Conservation (phyloP, 1,284 basidiomycete genomes). For the Coniophora puteana region DNA sequence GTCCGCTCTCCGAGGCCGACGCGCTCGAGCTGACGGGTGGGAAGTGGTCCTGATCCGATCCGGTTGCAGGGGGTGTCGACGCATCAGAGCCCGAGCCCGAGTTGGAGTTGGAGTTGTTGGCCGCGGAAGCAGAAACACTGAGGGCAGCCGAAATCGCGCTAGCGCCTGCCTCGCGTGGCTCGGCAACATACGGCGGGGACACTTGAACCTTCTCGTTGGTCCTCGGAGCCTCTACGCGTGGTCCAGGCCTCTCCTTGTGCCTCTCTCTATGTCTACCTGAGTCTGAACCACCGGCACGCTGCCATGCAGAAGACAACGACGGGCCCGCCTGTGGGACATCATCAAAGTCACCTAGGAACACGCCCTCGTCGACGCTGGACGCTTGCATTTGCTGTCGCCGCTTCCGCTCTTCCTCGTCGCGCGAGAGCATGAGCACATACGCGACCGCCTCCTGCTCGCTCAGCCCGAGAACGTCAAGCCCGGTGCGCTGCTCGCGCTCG, state of each 20-base stretch:
- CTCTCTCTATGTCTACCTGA: not conserved
- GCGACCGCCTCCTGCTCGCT: constrained; percentile 78
- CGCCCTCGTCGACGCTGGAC: constrained; percentile 40
- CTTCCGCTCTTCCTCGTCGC: constrained; percentile 61
- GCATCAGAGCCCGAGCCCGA: constrained; percentile 7
- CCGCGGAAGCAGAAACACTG: constrained; percentile 18
- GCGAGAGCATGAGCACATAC: constrained; percentile 82
- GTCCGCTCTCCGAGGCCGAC: constrained; percentile 20
- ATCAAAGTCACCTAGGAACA: constrained; percentile 58
- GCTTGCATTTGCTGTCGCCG: constrained; percentile 10
- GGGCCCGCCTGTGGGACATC: constrained; percentile 30
- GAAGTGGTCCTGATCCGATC: constrained; percentile 25
- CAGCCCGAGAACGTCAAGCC: constrained; percentile 63
- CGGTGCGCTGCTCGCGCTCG: constrained; percentile 53
- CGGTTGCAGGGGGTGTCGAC: constrained; percentile 8
- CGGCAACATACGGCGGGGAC: constrained; percentile 26
- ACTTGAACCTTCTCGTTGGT: constrained; percentile 42
- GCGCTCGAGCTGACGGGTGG: constrained; percentile 24
- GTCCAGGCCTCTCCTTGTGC: constrained; percentile 15
- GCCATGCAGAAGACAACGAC: constrained; percentile 10
- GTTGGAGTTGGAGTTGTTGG: constrained; percentile 5
- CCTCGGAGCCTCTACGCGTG: constrained; percentile 21
- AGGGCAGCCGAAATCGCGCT: too few relatives aligned
- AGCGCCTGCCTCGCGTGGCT: constrained; percentile 40
- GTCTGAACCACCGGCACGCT: constrained; percentile 2